Evolutionary conservation across 1,139 yeast species (phyloP), one percentile per base, ranked within the genome.

Genomic region (Eremothecium sinecaudum): DNA sequence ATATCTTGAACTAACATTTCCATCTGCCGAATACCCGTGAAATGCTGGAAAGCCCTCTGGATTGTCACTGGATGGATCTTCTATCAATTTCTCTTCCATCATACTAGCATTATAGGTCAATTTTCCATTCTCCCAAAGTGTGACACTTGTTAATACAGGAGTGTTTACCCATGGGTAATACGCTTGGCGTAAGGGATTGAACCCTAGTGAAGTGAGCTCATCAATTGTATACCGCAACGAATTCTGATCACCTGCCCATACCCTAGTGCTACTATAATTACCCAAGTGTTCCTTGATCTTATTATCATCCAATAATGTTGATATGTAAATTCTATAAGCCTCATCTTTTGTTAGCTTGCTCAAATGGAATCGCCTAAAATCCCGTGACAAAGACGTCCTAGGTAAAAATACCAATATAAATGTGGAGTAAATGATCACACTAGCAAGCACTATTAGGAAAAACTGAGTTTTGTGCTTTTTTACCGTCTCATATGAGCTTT

Each of bases 361-460:
- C 15, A 77, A 75, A 56, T 84, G 84, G 48, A 83, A 59, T 36
- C 94, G 61, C 46, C 90, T 69, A 53, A 82, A 75, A 56, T 87
- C 97, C 43, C 96, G 66, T 35, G 81, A 75, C 13, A 84, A 62
- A 2, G 95, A 82, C 1, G 97, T 84, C 39, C 96, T 61, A 2
- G 96, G 96, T 18, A 86, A 64, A 52, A 87, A 87, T 1, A 82
- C 74, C 33, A 84, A 63, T 36, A 80, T 73, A 47, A 80, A 73
- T 3, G 74, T 63, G 9, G 74, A 17, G 40, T 56, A 57, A 3
- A 55, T 37, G 9, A 44, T 31, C 6, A 53, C 12, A 33, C 56
- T 46, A 2, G 48, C 45, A 7, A 51, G 24, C 10, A 51, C 18
- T n/a, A 59, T 30, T 72, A 61, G 37, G 71, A 74, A 5, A 69